Base-by-base conservation (phyloP, 305 asterid genomes). In the Withania somnifera region DNA sequence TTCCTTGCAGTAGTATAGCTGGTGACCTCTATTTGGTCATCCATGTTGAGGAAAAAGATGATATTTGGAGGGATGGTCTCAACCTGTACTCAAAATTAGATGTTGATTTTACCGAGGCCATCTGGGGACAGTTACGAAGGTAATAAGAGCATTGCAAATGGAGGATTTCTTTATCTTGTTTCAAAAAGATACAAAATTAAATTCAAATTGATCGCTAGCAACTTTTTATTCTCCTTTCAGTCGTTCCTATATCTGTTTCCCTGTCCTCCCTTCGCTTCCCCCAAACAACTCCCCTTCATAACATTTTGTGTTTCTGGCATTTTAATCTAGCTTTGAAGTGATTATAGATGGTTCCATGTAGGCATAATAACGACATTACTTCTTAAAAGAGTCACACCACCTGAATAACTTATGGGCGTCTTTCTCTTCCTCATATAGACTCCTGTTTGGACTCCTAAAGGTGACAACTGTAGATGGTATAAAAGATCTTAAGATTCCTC, bases 61-160 rank as follows among this genome's bases (percentile, higher is more conserved):
- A 94, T 73, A 96, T 96, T 81, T 83, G 60, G 89, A 91, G 99
- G 89, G 97, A 96, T 77, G 98, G 98, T 67, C 86, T 94, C 84
- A 85, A 94, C 85, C 88, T 96, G 75, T 93, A 88, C 92, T 96
- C 99, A 83, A 87, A 89, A 85, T 87, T 96, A 30, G 89, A 86
- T 5, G 84, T 94, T 80, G 97, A 93, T 86, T 96, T 86, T 82
- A 91, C 98, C 20, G 97, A 92, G 88, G 99, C 98, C 86, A 92
- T 96, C 86, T 96, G 77, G 99, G 99, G 88, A 88, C 92, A 19
- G 85, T 87, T 85, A 87, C 87, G 85, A 90, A 93, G 98, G 98
- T 96, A 92, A 80, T 79, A 84, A 64, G 67, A 77, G 67, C 80
- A 75, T 75, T 75, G 22, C 28, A 10, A 50, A 75, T 47, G 9